A percentile compares a stretch with the other conserved stretches of the same genome.
These are phyloP conservation scores for Teunomyces lycoperdinae DNA, from an alignment of 805 yeast genomes.

Conservation along the genomic window DNA sequence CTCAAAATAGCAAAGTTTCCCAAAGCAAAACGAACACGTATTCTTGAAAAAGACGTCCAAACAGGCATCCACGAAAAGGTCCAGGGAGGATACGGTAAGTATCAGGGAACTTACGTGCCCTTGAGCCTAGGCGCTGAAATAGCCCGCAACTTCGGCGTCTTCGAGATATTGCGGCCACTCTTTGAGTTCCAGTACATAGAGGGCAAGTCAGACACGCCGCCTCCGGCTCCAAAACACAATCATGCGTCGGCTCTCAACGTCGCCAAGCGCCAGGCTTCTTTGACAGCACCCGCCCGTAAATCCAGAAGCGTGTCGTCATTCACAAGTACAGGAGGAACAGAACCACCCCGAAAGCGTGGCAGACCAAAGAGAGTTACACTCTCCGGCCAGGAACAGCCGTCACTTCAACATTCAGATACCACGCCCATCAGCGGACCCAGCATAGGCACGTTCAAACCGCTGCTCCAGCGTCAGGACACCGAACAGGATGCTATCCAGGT, in stretches of 20 bases:
- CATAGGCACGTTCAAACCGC: constrained; percentile 27
- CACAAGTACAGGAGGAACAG: constrained; percentile 23
- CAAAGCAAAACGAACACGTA: constrained; percentile 58
- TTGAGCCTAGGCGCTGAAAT: constrained; percentile 39
- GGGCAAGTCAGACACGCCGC: constrained; percentile 39
- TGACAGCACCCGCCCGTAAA: constrained; percentile 10
- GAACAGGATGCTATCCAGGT: constrained; percentile 38
- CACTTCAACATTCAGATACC: constrained; percentile 31
- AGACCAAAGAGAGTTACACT: constrained; percentile 34
- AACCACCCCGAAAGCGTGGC: constrained; percentile 35
- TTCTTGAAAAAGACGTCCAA: constrained; percentile 61
- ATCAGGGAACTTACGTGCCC: constrained; percentile 51
- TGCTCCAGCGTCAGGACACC: constrained; percentile 30
- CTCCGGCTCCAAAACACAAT: constrained; percentile 47
- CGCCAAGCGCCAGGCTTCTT: constrained; percentile 28
- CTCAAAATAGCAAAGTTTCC: constrained; percentile 67
- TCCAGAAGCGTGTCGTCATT: constrained; percentile 13
- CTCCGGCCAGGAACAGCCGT: constrained; percentile 19
- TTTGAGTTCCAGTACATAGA: constrained; percentile 33
- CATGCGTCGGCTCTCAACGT: constrained; percentile 45
- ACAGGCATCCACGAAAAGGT: constrained; percentile 67
- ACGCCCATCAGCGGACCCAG: constrained; percentile 34
- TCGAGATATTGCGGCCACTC: constrained; percentile 46
- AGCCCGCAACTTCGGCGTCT: constrained; percentile 39
- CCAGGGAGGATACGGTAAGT: constrained; percentile 73